Conservation (phyloP, 208 protist species). For the Vickermania ingenoplastis region DNA sequence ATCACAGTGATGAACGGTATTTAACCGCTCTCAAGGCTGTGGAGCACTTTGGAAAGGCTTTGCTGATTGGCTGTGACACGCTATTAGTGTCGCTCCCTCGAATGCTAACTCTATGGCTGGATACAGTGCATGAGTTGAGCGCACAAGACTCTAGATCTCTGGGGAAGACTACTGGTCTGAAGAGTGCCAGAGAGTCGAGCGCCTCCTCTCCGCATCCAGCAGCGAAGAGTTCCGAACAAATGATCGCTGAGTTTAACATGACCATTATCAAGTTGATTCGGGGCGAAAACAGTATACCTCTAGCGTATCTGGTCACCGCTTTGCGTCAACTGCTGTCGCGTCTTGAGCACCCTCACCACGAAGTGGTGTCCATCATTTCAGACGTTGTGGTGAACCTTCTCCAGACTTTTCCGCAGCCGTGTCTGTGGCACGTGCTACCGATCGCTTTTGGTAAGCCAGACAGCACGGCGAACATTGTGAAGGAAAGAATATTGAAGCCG, state of each 20-base stretch:
- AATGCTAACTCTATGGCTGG: constrained; percentile 94
- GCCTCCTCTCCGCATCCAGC: not conserved
- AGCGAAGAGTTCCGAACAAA: not conserved
- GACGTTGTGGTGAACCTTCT: constrained; percentile 55
- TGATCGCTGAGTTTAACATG: constrained; percentile 22
- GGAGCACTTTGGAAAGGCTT: constrained; percentile 76
- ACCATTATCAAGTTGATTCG: constrained; percentile 13
- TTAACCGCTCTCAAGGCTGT: constrained; percentile 43
- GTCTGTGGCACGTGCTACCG: constrained; percentile 80
- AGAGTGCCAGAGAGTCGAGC: not conserved
- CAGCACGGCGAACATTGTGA: constrained; percentile 23
- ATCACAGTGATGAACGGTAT: constrained; percentile 2
- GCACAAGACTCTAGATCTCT: not conserved
- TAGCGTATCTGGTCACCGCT: constrained; percentile 52
- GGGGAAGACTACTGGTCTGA: not conserved
- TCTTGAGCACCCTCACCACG: constrained; percentile 46
- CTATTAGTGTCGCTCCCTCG: constrained; percentile 90
- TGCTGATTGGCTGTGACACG: constrained; percentile 73
- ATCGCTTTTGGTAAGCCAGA: constrained; percentile 55
- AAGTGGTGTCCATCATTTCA: constrained; percentile 50
- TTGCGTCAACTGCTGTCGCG: constrained; percentile 89
- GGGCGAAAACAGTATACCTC: constrained; percentile 21
- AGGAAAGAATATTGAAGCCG: constrained; percentile 30
- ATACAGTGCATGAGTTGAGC: constrained; percentile 41
- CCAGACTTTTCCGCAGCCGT: constrained; percentile 70